Evolutionary conservation across 225 moss, liverwort and hornwort species (phyloP).

Genomic region (Sphagnum contortum): DNA sequence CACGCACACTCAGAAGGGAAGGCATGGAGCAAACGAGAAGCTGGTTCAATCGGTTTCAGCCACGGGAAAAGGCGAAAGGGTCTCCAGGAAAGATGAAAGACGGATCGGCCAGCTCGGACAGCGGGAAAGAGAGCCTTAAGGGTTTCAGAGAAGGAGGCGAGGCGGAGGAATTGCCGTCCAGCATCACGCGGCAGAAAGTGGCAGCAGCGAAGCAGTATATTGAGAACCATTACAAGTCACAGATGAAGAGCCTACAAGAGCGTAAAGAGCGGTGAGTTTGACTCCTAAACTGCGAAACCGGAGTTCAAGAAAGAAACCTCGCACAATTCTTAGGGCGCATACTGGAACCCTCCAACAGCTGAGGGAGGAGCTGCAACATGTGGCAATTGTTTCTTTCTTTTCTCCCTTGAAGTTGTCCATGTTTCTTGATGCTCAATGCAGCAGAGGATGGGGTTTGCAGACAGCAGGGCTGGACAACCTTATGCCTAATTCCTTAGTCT

Average conservation of each 20-base stretch:
- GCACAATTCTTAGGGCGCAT: no score
- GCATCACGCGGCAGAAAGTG: constrained; percentile 53
- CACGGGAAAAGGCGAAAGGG: constrained; percentile 43
- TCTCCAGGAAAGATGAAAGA: constrained; percentile 38
- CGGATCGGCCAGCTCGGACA: constrained; percentile 54
- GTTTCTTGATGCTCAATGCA: no score
- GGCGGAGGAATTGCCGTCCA: constrained; percentile 53
- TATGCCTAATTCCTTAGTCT: no score
- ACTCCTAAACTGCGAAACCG: no score
- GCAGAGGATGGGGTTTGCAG: no score
- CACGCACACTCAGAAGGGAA: neutral
- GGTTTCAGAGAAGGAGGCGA: constrained; percentile 15
- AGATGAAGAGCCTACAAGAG: constrained; percentile 61
- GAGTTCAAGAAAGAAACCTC: no score
- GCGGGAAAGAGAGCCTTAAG: constrained; percentile 44
- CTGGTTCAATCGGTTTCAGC: constrained; percentile 67
- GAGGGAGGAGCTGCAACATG: no score
- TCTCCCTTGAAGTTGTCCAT: no score
- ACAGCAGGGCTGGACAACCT: no score
- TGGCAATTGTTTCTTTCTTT: no score
- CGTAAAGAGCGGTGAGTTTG: constrained; percentile 37
- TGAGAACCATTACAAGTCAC: constrained; percentile 56
- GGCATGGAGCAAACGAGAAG: constrained; percentile 61
- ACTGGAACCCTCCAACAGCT: no score
- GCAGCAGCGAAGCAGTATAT: constrained; percentile 65